Percentiles rank a stretch among this genome's conserved stretches.
Evolutionary conservation across 371 early-diverging fungal species (phyloP).

Genomic region (Mucor mucedo): DNA sequence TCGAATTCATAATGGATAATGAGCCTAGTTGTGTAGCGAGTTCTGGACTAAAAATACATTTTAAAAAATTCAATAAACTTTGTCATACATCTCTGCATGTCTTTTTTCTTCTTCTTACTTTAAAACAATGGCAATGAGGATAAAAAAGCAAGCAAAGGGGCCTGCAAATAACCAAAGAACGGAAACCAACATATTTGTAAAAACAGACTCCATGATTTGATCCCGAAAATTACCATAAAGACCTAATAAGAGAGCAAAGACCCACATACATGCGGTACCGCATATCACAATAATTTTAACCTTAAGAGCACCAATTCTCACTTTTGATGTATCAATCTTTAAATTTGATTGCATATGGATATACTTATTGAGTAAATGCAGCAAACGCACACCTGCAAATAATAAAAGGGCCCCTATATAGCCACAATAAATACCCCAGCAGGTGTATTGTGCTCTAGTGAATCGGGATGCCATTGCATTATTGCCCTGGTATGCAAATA

Average conservation of each 20-base stretch:
- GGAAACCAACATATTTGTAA: constrained; percentile 28
- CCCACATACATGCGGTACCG: constrained; percentile 27
- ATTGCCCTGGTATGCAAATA: constrained; percentile 4
- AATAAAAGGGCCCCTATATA: constrained; percentile 28
- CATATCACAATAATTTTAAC: constrained; percentile 27
- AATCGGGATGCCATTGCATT: neutral
- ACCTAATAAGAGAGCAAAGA: constrained; percentile 31
- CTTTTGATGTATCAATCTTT: constrained; percentile 27
- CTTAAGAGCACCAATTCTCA: constrained; percentile 38
- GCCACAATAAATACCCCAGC: constrained; percentile 14
- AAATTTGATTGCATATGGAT: constrained; percentile 27
- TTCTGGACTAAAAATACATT: constrained; percentile 8
- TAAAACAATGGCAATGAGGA: constrained; percentile 35
- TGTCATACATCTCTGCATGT: neutral
- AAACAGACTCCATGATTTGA: constrained; percentile 12
- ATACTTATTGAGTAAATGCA: constrained; percentile 30
- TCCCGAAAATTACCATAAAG: constrained; percentile 33
- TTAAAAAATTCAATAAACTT: neutral
- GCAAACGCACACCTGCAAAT: constrained; percentile 30
- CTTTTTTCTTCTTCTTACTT: constrained; percentile 23
- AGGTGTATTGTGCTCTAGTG: constrained; percentile 5
- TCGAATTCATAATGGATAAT: constrained; percentile 9
- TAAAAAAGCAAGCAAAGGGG: constrained; percentile 31
- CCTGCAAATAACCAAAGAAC: constrained; percentile 37
- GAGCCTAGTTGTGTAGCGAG: constrained; percentile 14